phyloP scores from a whole-genome alignment of 345 rosid species.

The Cardamine resedifolia region DNA sequence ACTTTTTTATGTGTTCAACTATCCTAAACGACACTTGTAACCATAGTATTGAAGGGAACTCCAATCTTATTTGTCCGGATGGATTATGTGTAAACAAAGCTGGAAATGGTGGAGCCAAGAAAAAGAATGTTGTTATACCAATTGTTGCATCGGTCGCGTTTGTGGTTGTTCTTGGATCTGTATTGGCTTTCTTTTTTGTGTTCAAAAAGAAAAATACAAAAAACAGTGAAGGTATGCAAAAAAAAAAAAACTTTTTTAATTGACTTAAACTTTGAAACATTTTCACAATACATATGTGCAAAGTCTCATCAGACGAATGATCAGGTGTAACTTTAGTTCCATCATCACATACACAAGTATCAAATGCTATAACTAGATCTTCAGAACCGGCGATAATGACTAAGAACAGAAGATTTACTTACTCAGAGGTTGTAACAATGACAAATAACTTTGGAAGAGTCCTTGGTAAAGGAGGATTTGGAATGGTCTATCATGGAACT shows the following conservation, averaged over 20 bases:
- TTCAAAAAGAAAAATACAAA: slow-evolving; percentile 25
- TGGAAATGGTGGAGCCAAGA: slow-evolving; percentile 6
- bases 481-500: slow-evolving; percentile 47
- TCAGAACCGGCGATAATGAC: slow-evolving; percentile 13
- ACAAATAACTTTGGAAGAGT: slow-evolving; percentile 43
- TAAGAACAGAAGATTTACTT: slow-evolving; percentile 37
- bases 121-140: slow-evolving; percentile 15
- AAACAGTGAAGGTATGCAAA: slow-evolving; percentile 25
- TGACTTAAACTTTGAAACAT: background rate
- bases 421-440: slow-evolving; percentile 39
- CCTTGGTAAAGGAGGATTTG: slow-evolving; percentile 53
- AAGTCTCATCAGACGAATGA: background rate
- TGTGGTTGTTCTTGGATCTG: slow-evolving; percentile 28
- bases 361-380: background rate
- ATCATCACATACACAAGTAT: slow-evolving; percentile 1
- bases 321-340: background rate
- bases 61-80: slow-evolving; percentile 31
- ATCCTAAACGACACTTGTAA: background rate
- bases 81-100: slow-evolving; percentile 15
- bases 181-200: slow-evolving; percentile 21
- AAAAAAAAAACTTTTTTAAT: background rate
- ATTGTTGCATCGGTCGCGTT: slow-evolving; percentile 35
- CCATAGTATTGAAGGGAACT: slow-evolving; percentile 38
- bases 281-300: background rate
- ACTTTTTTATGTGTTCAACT: background rate